Base-by-base conservation (phyloP, 192 early-diverging fungal genomes). In the Linderina pennispora region DNA sequence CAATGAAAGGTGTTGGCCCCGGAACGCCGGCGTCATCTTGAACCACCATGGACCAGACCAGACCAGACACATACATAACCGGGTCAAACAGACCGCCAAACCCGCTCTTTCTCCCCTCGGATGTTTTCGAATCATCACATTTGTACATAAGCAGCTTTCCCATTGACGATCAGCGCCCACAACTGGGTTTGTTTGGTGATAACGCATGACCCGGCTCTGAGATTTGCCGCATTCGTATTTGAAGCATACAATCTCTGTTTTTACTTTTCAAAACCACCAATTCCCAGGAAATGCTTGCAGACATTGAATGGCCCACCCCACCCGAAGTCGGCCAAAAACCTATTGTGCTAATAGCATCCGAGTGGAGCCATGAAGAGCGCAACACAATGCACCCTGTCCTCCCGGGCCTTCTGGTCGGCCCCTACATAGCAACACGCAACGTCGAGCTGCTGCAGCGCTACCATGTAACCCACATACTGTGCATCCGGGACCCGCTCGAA, bases 391-490 rank as follows among this genome's bases (percentile, higher is more conserved):
- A 71, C 24, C 47, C 67, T 9, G 54, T 71, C n/a, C 32, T 71
- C 3, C 67, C 51, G 14, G 48, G 63, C 23, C 55, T 96, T 11
- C 83, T 77, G 25, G 78, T 92, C 1, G 92, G 92, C 0, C 92
- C 92, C 6, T 88, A 85, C 63, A 75, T 79, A 33, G 63, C 78
- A 21, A 80, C 84, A 13, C 75, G 80, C 23, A 78, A 89, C 39
- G 49, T 55, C 7, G 65, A 79, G 9, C 45, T 68, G 14, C 59
- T 96, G 2, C 50, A 78, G 40, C 36, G 40, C 9, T 50, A 71
- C 3, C 67, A 71, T 11, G 84, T 96, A 36, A 81, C 88, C 8
- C 90, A 93, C 45, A 75, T 92, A 11, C 65, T 94, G 13, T 82
- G 80, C 16, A 80, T 92, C 44, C 69, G 87, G 5, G 91, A 91